Evolutionary conservation across 192 early-diverging fungal genomes (phyloP).

Genomic region (Coemansia umbellata): DNA sequence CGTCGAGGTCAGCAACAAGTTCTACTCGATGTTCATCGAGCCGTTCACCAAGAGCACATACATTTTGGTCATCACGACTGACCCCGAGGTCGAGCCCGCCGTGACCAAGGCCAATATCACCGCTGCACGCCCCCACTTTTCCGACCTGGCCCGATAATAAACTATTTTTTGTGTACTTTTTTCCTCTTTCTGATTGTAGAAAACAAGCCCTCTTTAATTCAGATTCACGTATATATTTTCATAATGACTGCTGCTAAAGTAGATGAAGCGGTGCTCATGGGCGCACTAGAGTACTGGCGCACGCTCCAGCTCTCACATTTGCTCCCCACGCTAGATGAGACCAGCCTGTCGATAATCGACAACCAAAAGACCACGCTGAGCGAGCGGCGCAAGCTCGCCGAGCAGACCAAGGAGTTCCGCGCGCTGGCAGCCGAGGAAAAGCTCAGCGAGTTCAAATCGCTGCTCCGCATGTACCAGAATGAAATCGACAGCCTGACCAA

Average conservation of each 20-base stretch:
- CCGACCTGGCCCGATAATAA: slow-evolving; percentile 20
- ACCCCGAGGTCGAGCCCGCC: slow-evolving; percentile 47
- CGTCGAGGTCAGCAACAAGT: slow-evolving; percentile 78
- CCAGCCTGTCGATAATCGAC: slow-evolving; percentile 75
- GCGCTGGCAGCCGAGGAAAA: slow-evolving; percentile 75
- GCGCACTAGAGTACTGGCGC: slow-evolving; percentile 47
- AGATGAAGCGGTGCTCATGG: slow-evolving; percentile 25
- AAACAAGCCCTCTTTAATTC: too few species aligned
- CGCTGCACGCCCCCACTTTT: slow-evolving; percentile 35
- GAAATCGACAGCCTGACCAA: slow-evolving; percentile 89
- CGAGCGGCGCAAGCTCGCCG: slow-evolving; percentile 77
- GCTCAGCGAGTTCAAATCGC: slow-evolving; percentile 67
- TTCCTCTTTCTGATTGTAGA: too few species aligned
- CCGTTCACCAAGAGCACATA: slow-evolving; percentile 54
- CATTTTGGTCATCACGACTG: slow-evolving; percentile 44
- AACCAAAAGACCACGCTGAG: slow-evolving; percentile 77
- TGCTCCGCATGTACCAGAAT: slow-evolving; percentile 82
- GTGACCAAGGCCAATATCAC: slow-evolving; percentile 49
- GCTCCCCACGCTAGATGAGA: slow-evolving; percentile 69
- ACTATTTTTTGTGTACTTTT: too few species aligned
- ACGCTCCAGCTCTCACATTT: slow-evolving; percentile 62
- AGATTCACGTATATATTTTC: background rate
- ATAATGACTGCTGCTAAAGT: too few species aligned
- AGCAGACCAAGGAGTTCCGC: slow-evolving; percentile 87
- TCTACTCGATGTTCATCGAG: slow-evolving; percentile 49